phyloP scores from a whole-genome alignment of 306 rosid species.

The Prunus davidiana region DNA sequence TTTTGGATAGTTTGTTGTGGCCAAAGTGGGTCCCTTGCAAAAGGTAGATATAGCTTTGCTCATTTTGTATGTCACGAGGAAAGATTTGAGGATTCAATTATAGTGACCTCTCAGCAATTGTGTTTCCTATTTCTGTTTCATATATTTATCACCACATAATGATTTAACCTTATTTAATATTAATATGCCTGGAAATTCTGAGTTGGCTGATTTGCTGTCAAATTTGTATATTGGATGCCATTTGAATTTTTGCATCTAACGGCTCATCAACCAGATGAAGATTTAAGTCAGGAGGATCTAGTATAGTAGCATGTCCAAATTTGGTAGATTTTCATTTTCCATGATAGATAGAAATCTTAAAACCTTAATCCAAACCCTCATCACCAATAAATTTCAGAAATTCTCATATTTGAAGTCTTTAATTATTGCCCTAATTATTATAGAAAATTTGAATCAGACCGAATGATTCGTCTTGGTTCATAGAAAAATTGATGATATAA shows the following conservation, averaged over 20 bases:
- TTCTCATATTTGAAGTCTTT: not conserved
- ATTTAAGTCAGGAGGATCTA: not conserved
- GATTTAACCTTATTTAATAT: not conserved
- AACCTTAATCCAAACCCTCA: not conserved
- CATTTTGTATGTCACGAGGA: slow-evolving; percentile 19
- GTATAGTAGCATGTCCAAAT: not conserved
- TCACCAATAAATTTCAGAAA: not conserved
- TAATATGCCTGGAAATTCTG: not conserved
- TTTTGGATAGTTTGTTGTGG: slow-evolving; percentile 21
- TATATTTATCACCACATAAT: not conserved
- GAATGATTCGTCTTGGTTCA: not conserved
- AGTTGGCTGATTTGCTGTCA: not conserved
- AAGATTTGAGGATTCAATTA: slow-evolving; percentile 24
- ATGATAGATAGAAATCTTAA: not conserved
- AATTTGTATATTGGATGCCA: not conserved
- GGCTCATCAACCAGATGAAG: not conserved
- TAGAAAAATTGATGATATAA: not conserved
- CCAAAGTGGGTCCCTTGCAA: slow-evolving; percentile 27
- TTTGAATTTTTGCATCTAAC: not conserved
- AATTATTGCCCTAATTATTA: not conserved
- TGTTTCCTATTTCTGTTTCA: slow-evolving; percentile 7
- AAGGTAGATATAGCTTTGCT: slow-evolving; percentile 39
- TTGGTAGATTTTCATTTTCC: slow-evolving; percentile 6
- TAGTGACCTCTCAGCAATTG: slow-evolving; percentile 18
- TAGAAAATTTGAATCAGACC: not conserved